These are phyloP conservation scores for Kazachstania sp. DNA, from an alignment of 1,139 yeast genomes.

Conservation along the genomic window DNA sequence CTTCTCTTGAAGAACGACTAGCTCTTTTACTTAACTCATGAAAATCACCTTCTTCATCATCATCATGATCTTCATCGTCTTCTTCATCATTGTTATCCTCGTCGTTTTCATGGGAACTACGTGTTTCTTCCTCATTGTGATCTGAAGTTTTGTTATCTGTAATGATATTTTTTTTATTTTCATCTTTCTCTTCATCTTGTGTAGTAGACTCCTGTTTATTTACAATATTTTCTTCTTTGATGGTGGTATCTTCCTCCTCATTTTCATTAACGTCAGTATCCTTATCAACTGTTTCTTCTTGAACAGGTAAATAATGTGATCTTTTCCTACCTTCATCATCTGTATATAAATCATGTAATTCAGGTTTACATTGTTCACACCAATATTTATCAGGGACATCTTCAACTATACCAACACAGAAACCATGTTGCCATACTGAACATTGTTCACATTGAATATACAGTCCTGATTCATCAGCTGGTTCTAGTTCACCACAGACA, in stretches of 20 bases:
- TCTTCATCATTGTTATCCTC: neutral
- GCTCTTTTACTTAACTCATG: slow-evolving; percentile 16
- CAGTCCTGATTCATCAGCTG: slow-evolving; percentile 49
- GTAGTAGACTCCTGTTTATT: too few species aligned
- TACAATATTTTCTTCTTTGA: neutral
- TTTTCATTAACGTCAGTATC: neutral
- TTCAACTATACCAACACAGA: slow-evolving; percentile 68
- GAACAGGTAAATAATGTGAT: slow-evolving; percentile 33
- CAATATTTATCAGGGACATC: slow-evolving; percentile 81
- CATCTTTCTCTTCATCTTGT: too few species aligned
- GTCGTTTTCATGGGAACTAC: neutral
- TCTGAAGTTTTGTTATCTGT: too few species aligned
- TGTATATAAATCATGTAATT: slow-evolving; percentile 48
- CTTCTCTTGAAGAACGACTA: slow-evolving; percentile 31
- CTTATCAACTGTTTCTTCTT: slow-evolving; percentile 4
- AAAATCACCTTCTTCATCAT: slow-evolving; percentile 2
- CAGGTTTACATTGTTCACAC: slow-evolving; percentile 66
- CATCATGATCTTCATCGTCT: slow-evolving; percentile 1
- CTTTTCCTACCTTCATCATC: slow-evolving; percentile 7
- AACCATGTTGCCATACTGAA: slow-evolving; percentile 96
- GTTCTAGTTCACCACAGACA: slow-evolving; percentile 60
- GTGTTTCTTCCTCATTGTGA: too few species aligned
- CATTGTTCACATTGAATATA: slow-evolving; percentile 83
- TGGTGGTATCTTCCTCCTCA: neutral
- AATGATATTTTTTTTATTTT: too few species aligned